Conservation (phyloP, 2,329 filamentous ascomycete genomes). For the Diaporthe vexans region DNA sequence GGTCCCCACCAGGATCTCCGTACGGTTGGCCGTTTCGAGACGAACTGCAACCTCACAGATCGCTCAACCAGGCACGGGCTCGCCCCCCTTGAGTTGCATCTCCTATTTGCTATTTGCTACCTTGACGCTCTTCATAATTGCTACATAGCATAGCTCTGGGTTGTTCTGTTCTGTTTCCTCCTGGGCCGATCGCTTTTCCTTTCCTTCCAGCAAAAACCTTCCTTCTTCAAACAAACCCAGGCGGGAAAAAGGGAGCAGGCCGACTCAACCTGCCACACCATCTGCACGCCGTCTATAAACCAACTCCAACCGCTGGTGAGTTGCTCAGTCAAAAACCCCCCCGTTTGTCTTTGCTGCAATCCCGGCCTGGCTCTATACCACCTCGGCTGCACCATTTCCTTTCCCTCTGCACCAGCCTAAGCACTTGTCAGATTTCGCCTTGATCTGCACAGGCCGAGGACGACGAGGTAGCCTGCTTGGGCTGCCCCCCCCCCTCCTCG, state of each 20-base stretch:
- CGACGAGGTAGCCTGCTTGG: background rate
- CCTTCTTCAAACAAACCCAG: background rate
- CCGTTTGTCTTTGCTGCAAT: too few species aligned
- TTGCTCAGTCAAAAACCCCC: background rate
- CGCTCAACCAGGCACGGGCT: slow-evolving; percentile 20
- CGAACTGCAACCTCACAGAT: slow-evolving; percentile 34
- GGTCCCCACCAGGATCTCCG: slow-evolving; percentile 25
- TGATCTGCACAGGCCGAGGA: slow-evolving; percentile 19
- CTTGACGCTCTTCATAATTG: slow-evolving; percentile 5
- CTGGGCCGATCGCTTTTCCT: background rate
- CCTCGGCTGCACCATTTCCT: background rate
- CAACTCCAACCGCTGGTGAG: background rate
- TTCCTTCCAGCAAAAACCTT: slow-evolving; percentile 3
- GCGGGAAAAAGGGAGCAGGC: background rate
- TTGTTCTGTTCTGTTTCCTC: background rate
- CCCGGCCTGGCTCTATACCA: too few species aligned
- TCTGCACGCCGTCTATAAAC: background rate
- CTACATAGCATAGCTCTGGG: slow-evolving; percentile 1
- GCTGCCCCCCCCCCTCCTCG: background rate
- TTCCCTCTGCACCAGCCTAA: background rate
- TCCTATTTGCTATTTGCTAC: slow-evolving; percentile 30
- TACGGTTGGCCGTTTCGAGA: slow-evolving; percentile 19
- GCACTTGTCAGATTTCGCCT: background rate
- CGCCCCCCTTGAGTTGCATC: slow-evolving; percentile 3
- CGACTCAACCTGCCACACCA: slow-evolving; percentile 1